phyloP scores from a whole-genome alignment of 192 early-diverging fungal species.

The Pilobolus umbonatus region DNA sequence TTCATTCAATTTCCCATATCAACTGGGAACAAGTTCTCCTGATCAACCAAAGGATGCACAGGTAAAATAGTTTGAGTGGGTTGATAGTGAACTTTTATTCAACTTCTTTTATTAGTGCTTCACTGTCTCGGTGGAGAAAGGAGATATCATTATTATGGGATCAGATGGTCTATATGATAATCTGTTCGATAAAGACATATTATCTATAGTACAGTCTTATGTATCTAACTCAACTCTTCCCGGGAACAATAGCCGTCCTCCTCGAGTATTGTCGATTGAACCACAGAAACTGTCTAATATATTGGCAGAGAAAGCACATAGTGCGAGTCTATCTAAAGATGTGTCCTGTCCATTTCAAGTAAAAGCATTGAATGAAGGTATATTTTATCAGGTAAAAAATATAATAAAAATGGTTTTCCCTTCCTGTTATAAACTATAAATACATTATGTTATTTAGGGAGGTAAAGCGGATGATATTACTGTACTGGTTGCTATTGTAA shows the following conservation, averaged over 20 bases:
- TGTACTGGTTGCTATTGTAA: slow-evolving; percentile 80
- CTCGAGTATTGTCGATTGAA: slow-evolving; percentile 41
- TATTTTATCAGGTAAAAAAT: slow-evolving; percentile 34
- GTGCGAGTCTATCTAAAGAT: slow-evolving; percentile 74
- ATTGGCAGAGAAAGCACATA: slow-evolving; percentile 69
- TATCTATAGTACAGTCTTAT: slow-evolving; percentile 30
- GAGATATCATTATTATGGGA: slow-evolving; percentile 92
- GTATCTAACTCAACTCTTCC: slow-evolving; percentile 5
- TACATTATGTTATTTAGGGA: slow-evolving; percentile 52
- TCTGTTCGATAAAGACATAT: slow-evolving; percentile 94
- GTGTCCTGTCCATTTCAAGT: slow-evolving; percentile 84
- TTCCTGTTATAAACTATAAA: slow-evolving; percentile 19
- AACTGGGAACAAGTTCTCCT: slow-evolving; percentile 71
- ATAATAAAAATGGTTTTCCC: not conserved
- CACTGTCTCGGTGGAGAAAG: slow-evolving; percentile 79
- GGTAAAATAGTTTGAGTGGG: slow-evolving; percentile 7
- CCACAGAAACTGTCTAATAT: slow-evolving; percentile 76
- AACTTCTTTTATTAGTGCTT: slow-evolving; percentile 38
- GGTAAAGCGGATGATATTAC: slow-evolving; percentile 97
- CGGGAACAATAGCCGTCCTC: too few species aligned
- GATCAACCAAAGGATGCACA: slow-evolving; percentile 32
- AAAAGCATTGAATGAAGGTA: slow-evolving; percentile 89
- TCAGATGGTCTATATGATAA: slow-evolving; percentile 98
- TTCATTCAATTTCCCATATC: slow-evolving; percentile 97
- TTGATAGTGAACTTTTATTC: not conserved